Evolutionary conservation across 2,329 filamentous ascomycete species (phyloP), one percentile per base, ranked within the genome.

Genomic region (Domatiomyces catenatus): DNA sequence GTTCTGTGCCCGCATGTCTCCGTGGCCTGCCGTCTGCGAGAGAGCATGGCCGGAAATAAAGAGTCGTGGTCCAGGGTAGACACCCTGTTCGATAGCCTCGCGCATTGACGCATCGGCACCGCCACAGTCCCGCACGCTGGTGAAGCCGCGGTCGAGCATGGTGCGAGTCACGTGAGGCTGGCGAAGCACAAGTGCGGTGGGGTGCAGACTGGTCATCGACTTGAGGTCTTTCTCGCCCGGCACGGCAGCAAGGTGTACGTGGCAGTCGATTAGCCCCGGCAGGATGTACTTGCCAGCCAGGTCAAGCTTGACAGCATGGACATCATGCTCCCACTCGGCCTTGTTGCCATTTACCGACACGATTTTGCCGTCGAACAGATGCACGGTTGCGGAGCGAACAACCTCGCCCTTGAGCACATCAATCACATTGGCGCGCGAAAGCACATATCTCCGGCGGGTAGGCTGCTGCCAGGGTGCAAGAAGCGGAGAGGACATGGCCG

Each of bases 11-110:
- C 71, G 65, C n/a, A 69, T 59, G 59, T 80, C 76, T 2, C 70
- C 75, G 55, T 80, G 77, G 0, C 78, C 77, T 1, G 76, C 77
- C 0, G 77, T 77, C 61, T 81, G 77, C 3, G 70, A 73, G 5
- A 81, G 68, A 0, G 72, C 75, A 48, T 73, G 69, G 10, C 72
- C 73, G 1, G 74, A 67, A 26, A 78, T 75, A 60, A 79, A 78
- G 2, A 80, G 60, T 8, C 76, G 64, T 0, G 77, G 77, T 0
- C 76, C 77, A 1, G 71, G 70, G 42, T 76, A 69, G 0, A 79
- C 67, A 1, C 72, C 71, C 19, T 80, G 75, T 1, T 66, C 69
- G n/a, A 80, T 68, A 1, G 77, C 76, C 55, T 79, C 68, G 56
- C 75, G 75, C n/a, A 81, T 65, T 1, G 77, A 74, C 0, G 74